Conservation (phyloP, 345 rosid species). For the Sapria himalayana region DNA sequence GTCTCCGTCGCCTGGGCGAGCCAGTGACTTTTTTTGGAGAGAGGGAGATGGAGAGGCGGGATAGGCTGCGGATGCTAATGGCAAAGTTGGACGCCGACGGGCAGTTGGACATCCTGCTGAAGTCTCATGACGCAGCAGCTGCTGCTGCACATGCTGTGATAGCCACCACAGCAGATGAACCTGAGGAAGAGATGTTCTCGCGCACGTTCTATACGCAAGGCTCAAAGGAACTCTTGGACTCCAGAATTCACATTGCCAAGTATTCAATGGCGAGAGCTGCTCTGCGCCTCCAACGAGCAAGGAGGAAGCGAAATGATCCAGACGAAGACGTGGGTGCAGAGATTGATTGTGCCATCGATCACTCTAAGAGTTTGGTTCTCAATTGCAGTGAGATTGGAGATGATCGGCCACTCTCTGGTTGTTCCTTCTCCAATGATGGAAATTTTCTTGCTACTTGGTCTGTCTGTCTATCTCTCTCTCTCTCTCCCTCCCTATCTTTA, state of each 20-base stretch:
- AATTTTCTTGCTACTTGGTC: conserved; percentile 79
- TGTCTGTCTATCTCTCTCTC: conserved; percentile 7
- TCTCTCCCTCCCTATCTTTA: neutral
- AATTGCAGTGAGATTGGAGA: conserved; percentile 80
- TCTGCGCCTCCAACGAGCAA: conserved; percentile 40
- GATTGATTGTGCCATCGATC: conserved; percentile 47
- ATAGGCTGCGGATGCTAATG: conserved; percentile 72
- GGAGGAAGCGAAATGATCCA: conserved; percentile 67
- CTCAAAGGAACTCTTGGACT: conserved; percentile 42
- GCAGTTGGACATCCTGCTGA: conserved; percentile 61
- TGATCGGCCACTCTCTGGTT: conserved; percentile 79
- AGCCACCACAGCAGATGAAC: conserved; percentile 26
- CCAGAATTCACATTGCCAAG: conserved; percentile 58
- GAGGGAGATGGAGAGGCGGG: conserved; percentile 89
- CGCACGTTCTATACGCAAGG: conserved; percentile 86
- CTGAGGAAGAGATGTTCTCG: conserved; percentile 39
- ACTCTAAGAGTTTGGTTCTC: conserved; percentile 45
- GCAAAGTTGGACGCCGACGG: conserved; percentile 69
- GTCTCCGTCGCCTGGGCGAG: conserved; percentile 75
- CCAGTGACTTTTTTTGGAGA: conserved; percentile 93
- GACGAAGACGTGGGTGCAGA: conserved; percentile 87
- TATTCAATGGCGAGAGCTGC: conserved; percentile 55
- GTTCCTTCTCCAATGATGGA: conserved; percentile 74
- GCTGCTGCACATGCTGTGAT: conserved; percentile 32
- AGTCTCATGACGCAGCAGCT: conserved; percentile 76